These are phyloP conservation scores for Melampsora americana DNA, from an alignment of 1,284 basidiomycete species.

Conservation along the genomic window DNA sequence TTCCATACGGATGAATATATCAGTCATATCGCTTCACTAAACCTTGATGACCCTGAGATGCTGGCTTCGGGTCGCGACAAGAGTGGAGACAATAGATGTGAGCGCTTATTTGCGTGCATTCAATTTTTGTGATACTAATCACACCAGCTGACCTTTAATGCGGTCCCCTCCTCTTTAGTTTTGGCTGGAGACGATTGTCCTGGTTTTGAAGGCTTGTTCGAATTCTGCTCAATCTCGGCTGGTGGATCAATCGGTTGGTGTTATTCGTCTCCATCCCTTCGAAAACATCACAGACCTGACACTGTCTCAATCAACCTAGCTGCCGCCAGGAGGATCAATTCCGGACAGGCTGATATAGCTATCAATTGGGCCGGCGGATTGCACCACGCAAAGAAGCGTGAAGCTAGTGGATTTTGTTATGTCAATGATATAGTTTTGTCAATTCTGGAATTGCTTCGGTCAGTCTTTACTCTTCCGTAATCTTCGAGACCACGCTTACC, in stretches of 20 bases:
- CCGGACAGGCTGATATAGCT: conserved; percentile 80
- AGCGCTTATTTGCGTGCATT: background rate
- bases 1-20: conserved; percentile 99
- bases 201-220: conserved; percentile 91
- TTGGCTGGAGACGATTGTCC: conserved; percentile 93
- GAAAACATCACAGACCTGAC: background rate
- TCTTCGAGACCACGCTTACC: background rate
- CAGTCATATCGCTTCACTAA: conserved; percentile 80
- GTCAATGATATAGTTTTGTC: conserved; percentile 84
- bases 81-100: conserved; percentile 59
- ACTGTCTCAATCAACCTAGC: conserved; percentile 56
- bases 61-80: conserved; percentile 64
- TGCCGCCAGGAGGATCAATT: conserved; percentile 76
- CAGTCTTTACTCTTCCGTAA: conserved; percentile 53
- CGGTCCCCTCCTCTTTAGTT: conserved; percentile 52
- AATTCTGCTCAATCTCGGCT: conserved; percentile 94
- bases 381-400: conserved; percentile 96
- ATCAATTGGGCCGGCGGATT: conserved; percentile 98
- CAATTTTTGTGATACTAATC: background rate
- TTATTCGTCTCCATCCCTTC: background rate
- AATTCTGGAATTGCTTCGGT: conserved; percentile 79
- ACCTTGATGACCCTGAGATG: conserved; percentile 63
- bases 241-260: conserved; percentile 63
- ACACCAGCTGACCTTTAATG: background rate
- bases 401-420: conserved; percentile 95